phyloP scores from a whole-genome alignment of 2,329 filamentous ascomycete genomes.

The Fusarium paranaense region DNA sequence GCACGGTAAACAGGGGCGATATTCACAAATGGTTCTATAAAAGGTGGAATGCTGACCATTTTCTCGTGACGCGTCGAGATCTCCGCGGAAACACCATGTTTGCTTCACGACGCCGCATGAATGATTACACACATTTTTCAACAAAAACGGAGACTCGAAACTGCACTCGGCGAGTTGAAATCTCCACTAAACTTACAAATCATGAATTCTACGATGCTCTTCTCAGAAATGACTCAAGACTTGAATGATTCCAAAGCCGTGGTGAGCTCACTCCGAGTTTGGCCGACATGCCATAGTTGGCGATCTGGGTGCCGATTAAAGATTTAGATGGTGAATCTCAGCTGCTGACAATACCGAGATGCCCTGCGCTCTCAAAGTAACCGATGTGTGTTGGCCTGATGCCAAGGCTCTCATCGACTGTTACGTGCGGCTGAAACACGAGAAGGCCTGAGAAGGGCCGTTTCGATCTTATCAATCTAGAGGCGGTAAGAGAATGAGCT shows the following conservation, averaged over 20 bases:
- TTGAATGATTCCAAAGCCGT: not conserved
- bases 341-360: not conserved
- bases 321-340: not conserved
- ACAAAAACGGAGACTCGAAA: not conserved
- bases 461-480: not conserved
- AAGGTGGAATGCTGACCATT: not conserved
- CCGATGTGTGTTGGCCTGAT: not conserved
- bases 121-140: not conserved
- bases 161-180: not conserved
- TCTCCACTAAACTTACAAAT: not conserved
- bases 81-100: conserved; percentile 6
- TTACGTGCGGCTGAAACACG: not conserved
- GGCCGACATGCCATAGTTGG: not conserved
- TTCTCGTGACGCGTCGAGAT: not conserved
- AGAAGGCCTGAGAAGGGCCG: not conserved
- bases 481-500: not conserved
- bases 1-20: not conserved
- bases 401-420: not conserved
- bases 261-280: not conserved
- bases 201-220: not conserved
- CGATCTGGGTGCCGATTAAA: not conserved
- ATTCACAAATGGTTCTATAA: not conserved
- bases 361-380: not conserved
- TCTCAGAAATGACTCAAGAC: not conserved
- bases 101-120: not conserved